phyloP scores from a whole-genome alignment of 2,329 filamentous ascomycete species.

The Bisporella sp. region DNA sequence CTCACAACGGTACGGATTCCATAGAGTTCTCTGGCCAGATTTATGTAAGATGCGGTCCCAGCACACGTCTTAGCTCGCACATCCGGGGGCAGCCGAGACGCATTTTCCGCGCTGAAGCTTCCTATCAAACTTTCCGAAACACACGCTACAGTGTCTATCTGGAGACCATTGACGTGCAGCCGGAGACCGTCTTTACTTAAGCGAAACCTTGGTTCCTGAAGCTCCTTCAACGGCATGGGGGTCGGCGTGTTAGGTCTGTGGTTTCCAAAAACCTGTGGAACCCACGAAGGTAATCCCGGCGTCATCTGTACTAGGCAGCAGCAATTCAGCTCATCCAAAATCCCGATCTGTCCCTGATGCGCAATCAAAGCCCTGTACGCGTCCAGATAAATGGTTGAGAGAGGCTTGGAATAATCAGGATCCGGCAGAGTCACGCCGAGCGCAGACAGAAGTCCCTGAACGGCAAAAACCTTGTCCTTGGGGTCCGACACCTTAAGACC shows the following conservation, averaged over 20 bases:
- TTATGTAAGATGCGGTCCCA: not conserved
- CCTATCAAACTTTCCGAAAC: constrained; percentile 1
- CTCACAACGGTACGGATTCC: constrained; percentile 1
- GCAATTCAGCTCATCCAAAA: constrained; percentile 1
- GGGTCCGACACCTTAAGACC: constrained; percentile 1
- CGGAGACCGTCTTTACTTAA: constrained; percentile 1
- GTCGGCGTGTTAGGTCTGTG: not conserved
- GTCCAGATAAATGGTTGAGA: constrained; percentile 1
- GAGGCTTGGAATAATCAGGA: constrained; percentile 1
- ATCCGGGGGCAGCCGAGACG: not conserved
- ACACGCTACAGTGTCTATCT: constrained; percentile 1
- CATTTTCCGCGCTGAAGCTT: constrained; percentile 2
- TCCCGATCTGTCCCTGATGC: not conserved
- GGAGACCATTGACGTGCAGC: constrained; percentile 1
- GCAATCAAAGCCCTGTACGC: constrained; percentile 2
- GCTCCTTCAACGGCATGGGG: constrained; percentile 1
- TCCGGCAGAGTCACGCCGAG: constrained; percentile 1
- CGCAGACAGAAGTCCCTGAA: constrained; percentile 3
- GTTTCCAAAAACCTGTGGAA: constrained; percentile 1
- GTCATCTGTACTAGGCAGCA: constrained; percentile 1
- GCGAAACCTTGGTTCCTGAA: constrained; percentile 1
- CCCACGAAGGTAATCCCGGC: constrained; percentile 1
- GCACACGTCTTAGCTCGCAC: constrained; percentile 1
- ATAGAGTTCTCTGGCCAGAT: constrained; percentile 1
- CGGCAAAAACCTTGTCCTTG: constrained; percentile 1